phyloP scores from a whole-genome alignment of 345 rosid genomes.

The Sonneratia caseolaris region DNA sequence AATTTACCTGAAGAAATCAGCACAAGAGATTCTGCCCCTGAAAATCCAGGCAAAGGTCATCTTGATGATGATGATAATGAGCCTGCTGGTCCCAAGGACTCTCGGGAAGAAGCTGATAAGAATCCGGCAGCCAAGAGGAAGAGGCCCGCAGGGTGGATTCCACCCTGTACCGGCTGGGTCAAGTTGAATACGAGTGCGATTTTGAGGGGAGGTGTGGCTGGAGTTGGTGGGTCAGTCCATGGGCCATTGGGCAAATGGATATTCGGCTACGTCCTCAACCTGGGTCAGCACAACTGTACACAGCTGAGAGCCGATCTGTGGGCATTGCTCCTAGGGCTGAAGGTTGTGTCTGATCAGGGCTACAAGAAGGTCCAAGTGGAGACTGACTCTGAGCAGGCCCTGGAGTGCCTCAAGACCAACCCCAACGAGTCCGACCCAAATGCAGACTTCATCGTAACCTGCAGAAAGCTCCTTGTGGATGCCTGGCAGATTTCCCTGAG shows the following conservation, averaged over 20 bases:
- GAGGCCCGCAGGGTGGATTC: slow-evolving; percentile 9
- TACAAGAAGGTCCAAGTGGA: slow-evolving; percentile 30
- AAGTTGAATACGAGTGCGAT: slow-evolving; percentile 35
- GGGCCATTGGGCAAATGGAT: slow-evolving; percentile 48
- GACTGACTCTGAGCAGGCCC: slow-evolving; percentile 20
- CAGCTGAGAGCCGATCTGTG: slow-evolving; percentile 27
- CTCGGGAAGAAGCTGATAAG: not conserved
- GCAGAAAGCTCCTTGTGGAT: slow-evolving; percentile 24
- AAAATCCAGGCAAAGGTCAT: slow-evolving; percentile 2
- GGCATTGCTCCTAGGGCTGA: slow-evolving; percentile 44
- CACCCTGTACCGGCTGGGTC: slow-evolving; percentile 24
- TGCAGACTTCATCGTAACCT: slow-evolving; percentile 18
- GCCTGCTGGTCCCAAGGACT: not conserved
- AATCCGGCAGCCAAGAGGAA: slow-evolving; percentile 5
- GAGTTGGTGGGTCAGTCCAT: slow-evolving; percentile 38
- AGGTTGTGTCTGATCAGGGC: slow-evolving; percentile 34
- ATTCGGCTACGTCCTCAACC: slow-evolving; percentile 28
- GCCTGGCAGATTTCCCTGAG: slow-evolving; percentile 36
- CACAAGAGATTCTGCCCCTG: slow-evolving; percentile 1
- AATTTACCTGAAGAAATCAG: slow-evolving; percentile 1
- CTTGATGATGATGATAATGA: not conserved
- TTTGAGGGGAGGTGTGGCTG: slow-evolving; percentile 14
- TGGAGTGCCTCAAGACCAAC: slow-evolving; percentile 18
- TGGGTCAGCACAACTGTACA: slow-evolving; percentile 11
- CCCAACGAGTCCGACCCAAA: slow-evolving; percentile 12